Evolutionary conservation across 2,329 filamentous ascomycete genomes (phyloP), one percentile per base, ranked within the genome.

Genomic region (Penicillium sp.): DNA sequence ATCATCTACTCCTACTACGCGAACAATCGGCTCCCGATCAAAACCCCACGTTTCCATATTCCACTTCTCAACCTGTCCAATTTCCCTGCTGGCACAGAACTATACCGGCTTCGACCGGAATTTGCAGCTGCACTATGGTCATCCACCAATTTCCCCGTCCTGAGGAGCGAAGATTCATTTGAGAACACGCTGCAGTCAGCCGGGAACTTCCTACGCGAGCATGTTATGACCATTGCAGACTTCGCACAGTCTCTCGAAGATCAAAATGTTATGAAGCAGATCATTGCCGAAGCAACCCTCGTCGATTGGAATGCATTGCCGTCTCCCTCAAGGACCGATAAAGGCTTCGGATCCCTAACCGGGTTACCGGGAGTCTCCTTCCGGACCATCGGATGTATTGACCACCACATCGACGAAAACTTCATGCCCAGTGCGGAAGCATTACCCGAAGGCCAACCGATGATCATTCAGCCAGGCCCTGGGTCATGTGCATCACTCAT

Each of bases 401-500:
- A 87, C 63, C 84, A 87, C 63, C 84, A 86, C 61, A 77, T 80
- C 4, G 83, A 87, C 51, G 84, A 87, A 62, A 57, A 71, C 13
- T 78, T 75, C 51, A 75, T 85, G 2, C 75, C 80, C 0, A 35
- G 66, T 10, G 66, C 74, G 3, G 61, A 57, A 3, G 30, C 42
- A 4, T 34, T 68, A 19, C 76, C 78, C 0, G 65, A 59, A 0
- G 67, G 68, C 3, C 74, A 80, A 35, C 82, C 81, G 8, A 73
- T 79, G 26, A 70, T 84, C 19, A 79, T 87, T 35, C 72, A 77
- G 42, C 81, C 79, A 19, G 75, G 76, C 13, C 73, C 76, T 11
- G 84, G 84, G 2, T 85, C 83, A 57, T 87, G 84, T 66, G 78
- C 78, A 8, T 85, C 82, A 29, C 74, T 86, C 2, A 73, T 87